Conservation (phyloP, 2,329 filamentous ascomycete species). For the Verticillium isaacii region DNA sequence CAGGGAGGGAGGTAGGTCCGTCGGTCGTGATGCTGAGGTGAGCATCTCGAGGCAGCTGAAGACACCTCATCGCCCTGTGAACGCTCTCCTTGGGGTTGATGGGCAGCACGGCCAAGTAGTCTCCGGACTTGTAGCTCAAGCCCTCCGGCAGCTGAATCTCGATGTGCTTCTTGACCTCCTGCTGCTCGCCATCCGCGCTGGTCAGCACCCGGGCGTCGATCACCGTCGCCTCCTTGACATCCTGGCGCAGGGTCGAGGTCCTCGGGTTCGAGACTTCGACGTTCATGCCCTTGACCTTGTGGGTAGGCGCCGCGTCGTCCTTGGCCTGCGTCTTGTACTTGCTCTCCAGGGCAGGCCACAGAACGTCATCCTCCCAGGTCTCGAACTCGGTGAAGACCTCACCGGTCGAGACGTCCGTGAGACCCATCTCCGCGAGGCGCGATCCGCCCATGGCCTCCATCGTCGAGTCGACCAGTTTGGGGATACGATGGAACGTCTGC, state of each 20-base stretch:
- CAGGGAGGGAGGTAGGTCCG: conserved; percentile 48
- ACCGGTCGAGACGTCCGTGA: conserved; percentile 55
- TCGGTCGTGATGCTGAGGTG: conserved; percentile 55
- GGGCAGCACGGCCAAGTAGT: conserved; percentile 72
- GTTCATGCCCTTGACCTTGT: conserved; percentile 22
- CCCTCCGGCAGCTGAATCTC: conserved; percentile 63
- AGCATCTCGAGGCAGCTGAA: conserved; percentile 65
- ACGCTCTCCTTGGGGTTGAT: conserved; percentile 62
- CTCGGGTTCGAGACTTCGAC: conserved; percentile 50
- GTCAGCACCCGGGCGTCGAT: conserved; percentile 47
- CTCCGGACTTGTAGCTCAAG: conserved; percentile 65
- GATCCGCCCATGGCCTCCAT: conserved; percentile 32
- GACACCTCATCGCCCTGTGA: conserved; percentile 58
- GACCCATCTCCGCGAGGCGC: conserved; percentile 40
- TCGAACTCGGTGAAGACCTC: conserved; percentile 67
- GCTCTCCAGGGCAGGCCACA: conserved; percentile 45
- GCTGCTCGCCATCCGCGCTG: not conserved
- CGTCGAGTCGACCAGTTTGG: conserved; percentile 54
- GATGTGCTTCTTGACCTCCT: conserved; percentile 58
- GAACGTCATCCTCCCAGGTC: conserved; percentile 56
- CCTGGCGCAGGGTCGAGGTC: conserved; percentile 52
- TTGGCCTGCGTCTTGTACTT: conserved; percentile 33
- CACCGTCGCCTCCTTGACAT: conserved; percentile 57
- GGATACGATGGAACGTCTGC: conserved; percentile 63
- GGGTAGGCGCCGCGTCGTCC: conserved; percentile 9